Conservation (phyloP, 257 asterid genomes). For the Coffea canephora region DNA sequence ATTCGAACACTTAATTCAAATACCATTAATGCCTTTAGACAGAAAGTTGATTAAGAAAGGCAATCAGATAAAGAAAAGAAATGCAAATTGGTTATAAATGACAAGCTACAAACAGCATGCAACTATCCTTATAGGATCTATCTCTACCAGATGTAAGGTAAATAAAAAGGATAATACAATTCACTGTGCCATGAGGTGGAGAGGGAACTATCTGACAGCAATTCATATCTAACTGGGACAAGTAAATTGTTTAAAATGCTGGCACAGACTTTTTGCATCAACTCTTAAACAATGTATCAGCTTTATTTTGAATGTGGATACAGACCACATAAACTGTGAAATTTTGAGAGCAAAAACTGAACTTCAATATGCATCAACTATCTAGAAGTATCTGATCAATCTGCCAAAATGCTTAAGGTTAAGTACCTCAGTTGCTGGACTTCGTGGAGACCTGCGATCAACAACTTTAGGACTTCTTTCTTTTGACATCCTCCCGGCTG, state of each 20-base stretch:
- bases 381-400: neutral
- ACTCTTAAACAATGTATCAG: neutral
- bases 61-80: no score
- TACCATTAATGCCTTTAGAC: neutral
- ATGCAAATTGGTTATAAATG: neutral
- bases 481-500: slow-evolving; percentile 51
- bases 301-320: neutral
- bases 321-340: neutral
- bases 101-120: neutral
- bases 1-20: no score
- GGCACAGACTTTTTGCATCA: neutral
- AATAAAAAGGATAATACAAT: neutral
- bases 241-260: neutral
- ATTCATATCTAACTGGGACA: neutral
- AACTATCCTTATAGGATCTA: neutral
- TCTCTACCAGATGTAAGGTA: neutral
- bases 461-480: slow-evolving; percentile 64
- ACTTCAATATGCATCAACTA: neutral
- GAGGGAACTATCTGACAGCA: neutral
- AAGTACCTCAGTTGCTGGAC: slow-evolving; percentile 66
- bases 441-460: slow-evolving; percentile 61
- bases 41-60: neutral
- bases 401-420: neutral
- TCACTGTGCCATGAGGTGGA: neutral
- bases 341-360: neutral